Evolutionary conservation across 2,329 filamentous ascomycete species (phyloP), one percentile per base, ranked within the genome.

Genomic region (Calonectria leucothoes): DNA sequence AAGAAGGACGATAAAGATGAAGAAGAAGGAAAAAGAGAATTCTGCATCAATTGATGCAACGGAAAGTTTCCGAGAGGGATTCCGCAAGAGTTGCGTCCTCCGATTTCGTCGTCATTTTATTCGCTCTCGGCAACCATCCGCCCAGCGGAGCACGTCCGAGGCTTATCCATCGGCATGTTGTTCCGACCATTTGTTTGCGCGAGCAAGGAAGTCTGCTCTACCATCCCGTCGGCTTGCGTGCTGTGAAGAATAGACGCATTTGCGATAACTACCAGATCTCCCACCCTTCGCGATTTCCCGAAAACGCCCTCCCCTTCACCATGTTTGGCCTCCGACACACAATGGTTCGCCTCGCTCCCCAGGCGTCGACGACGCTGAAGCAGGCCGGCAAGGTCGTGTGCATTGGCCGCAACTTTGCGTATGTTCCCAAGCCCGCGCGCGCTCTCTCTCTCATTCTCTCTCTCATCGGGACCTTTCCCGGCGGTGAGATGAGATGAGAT

Each of bases 381-480:
- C 86, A 88, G 66, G 91, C 91, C 29, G 88, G 90, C 75, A 95
- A 98, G 89, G 91, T 98, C 69, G 94, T 98, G 83, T 98, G 96
- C 86, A 97, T 98, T 82, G 95, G 95, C 79, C 92, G 97, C 81
- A 98, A 99, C 89, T 99, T 98, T 89, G 96, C 96, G 94, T 97
- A 86, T 83, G 93, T 86, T 48, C 57, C 71, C 64, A 23, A n/a
- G n/a, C n/a, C n/a, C n/a, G n/a, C n/a, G n/a, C n/a, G n/a, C n/a
- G n/a, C n/a, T n/a, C 10, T 3, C 33, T 35, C 33, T 45, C n/a
- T 23, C 42, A 45, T 45, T 72, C 52, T 72, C 61, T 55, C 57
- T 66, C 55, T 69, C 49, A 84, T 45, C 52, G 31, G 39, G 65
- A 55, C 27, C 35, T 57, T 20, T 55, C 39, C 48, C 29, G 55